Conservation (phyloP, 2,329 filamentous ascomycete genomes). For the Aureobasidium sp. region DNA sequence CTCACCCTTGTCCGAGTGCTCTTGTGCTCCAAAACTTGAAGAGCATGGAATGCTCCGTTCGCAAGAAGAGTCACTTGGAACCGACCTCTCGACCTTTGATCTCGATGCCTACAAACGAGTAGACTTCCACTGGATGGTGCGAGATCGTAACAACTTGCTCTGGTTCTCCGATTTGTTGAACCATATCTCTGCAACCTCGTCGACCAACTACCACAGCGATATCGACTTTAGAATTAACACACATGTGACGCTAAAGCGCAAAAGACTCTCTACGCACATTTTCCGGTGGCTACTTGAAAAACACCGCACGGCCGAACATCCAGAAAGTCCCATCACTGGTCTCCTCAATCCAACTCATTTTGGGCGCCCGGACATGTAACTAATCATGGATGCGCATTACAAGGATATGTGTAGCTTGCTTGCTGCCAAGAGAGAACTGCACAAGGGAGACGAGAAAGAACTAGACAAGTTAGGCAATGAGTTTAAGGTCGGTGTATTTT, state of each 20-base stretch:
- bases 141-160: conserved; percentile 49
- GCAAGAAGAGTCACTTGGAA: neutral
- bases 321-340: conserved; percentile 48
- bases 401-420: conserved; percentile 43
- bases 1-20: neutral
- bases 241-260: conserved; percentile 51
- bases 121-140: conserved; percentile 56
- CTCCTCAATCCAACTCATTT: conserved; percentile 49
- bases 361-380: conserved; percentile 47
- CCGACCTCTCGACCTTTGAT: neutral
- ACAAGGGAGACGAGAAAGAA: neutral
- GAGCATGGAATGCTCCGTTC: neutral
- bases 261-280: conserved; percentile 47
- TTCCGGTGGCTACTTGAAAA: conserved; percentile 52
- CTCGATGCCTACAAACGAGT: conserved; percentile 34
- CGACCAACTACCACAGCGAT: conserved; percentile 23
- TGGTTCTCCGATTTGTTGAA: conserved; percentile 55
- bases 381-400: conserved; percentile 49
- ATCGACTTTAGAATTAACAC: conserved; percentile 52
- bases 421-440: conserved; percentile 23
- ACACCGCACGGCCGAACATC: conserved; percentile 46
- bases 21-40: neutral
- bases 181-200: conserved; percentile 36
- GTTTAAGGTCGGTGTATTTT: conserved; percentile 50
- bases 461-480: conserved; percentile 21